Evolutionary conservation across 1,284 basidiomycete species (phyloP).

Genomic region (Heliocybe sulcata): DNA sequence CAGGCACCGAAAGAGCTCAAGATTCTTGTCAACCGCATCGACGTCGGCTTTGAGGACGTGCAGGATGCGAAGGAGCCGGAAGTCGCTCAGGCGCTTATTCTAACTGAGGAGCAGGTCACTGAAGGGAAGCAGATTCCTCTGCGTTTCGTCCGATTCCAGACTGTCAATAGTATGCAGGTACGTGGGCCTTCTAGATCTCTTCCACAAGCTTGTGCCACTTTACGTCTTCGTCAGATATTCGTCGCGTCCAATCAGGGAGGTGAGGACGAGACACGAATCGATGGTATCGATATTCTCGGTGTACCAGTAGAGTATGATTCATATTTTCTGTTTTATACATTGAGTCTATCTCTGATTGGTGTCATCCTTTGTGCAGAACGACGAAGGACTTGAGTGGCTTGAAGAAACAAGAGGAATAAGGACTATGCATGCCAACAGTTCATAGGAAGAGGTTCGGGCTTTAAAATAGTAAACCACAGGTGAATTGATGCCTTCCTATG

Average conservation of each 20-base stretch:
- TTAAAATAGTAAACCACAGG: too few species aligned
- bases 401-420: conserved; percentile 35
- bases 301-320: conserved; percentile 49
- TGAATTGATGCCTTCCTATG: too few species aligned
- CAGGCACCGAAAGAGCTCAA: conserved; percentile 65
- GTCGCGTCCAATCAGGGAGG: conserved; percentile 71
- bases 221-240: conserved; percentile 49
- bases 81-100: conserved; percentile 47
- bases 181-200: conserved; percentile 22
- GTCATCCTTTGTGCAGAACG: conserved; percentile 26
- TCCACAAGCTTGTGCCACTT: neutral
- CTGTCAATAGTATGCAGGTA: conserved; percentile 66
- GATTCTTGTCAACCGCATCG: conserved; percentile 59
- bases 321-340: neutral
- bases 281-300: conserved; percentile 71
- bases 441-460: too few species aligned
- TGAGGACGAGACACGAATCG: conserved; percentile 72
- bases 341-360: neutral
- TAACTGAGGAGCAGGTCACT: conserved; percentile 42
- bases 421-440: too few species aligned
- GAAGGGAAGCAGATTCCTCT: conserved; percentile 55
- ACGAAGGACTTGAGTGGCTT: conserved; percentile 53
- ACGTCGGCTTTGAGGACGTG: conserved; percentile 65
- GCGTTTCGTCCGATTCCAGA: conserved; percentile 76
- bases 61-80: conserved; percentile 40